phyloP scores from a whole-genome alignment of 352 stramenopile species.

The Thalassiosira oceanica region DNA sequence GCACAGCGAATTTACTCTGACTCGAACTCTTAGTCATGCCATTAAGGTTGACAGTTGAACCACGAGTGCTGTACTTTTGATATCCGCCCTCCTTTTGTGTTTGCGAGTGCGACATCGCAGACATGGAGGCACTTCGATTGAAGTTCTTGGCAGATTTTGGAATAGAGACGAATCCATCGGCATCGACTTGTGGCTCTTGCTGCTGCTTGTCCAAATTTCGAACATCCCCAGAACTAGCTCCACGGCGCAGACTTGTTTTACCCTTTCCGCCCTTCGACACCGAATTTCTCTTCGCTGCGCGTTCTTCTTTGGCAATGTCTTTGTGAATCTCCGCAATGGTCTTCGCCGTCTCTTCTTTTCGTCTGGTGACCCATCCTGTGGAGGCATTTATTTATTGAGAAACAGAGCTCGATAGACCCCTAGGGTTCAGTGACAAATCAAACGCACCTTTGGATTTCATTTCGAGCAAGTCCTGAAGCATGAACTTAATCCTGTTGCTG shows the following conservation, averaged over 20 bases:
- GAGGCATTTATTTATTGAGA: too few relatives aligned
- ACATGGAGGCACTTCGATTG: constrained; percentile 37
- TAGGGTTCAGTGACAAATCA: too few relatives aligned
- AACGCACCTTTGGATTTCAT: constrained; percentile 65
- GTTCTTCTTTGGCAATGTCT: constrained; percentile 74
- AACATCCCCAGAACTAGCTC: constrained; percentile 42
- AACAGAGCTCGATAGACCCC: too few relatives aligned
- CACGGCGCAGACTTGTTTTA: constrained; percentile 24
- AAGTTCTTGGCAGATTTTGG: constrained; percentile 13
- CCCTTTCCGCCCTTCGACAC: constrained; percentile 15
- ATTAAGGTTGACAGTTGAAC: constrained; percentile 16
- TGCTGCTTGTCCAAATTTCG: constrained; percentile 22
- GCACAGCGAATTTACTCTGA: constrained; percentile 29
- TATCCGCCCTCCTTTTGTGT: constrained; percentile 26
- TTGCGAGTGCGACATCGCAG: constrained; percentile 14
- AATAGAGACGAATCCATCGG: constrained; percentile 61
- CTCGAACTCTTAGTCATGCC: neutral
- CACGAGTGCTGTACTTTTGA: constrained; percentile 26
- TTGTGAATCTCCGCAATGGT: constrained; percentile 80
- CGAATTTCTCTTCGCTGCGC: constrained; percentile 16
- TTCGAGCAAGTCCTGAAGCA: constrained; percentile 79
- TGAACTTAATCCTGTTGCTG: constrained; percentile 77
- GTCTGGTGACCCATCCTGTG: constrained; percentile 70
- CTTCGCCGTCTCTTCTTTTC: constrained; percentile 77
- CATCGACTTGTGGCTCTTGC: constrained; percentile 28